These are phyloP conservation scores for Candida sphagnicola DNA, from an alignment of 805 yeast species.

Conservation along the genomic window DNA sequence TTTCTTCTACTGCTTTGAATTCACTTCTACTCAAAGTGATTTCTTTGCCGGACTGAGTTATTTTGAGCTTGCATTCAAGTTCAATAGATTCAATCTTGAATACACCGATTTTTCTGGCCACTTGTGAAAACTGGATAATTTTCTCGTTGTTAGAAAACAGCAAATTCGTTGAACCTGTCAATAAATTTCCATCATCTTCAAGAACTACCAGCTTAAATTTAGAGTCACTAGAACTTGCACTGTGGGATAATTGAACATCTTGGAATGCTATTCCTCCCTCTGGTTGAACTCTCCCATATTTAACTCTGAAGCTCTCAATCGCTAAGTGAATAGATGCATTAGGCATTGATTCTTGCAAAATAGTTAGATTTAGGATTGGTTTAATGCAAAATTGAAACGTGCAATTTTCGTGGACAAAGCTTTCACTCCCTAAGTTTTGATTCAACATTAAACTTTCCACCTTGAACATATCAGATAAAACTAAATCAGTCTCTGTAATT, in stretches of 20 bases:
- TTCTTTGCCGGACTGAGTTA: slow-evolving; percentile 4
- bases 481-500: neutral
- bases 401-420: slow-evolving; percentile 15
- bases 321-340: slow-evolving; percentile 4
- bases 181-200: slow-evolving; percentile 1
- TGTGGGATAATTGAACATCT: neutral
- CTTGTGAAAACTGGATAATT: slow-evolving; percentile 19
- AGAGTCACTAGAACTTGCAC: neutral
- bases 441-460: slow-evolving; percentile 14
- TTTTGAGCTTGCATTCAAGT: slow-evolving; percentile 9
- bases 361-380: slow-evolving; percentile 7
- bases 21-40: no score
- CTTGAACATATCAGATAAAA: slow-evolving; percentile 11
- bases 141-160: slow-evolving; percentile 8
- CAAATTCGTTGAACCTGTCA: slow-evolving; percentile 3
- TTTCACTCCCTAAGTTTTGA: slow-evolving; percentile 8
- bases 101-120: slow-evolving; percentile 19
- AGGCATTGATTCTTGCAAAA: slow-evolving; percentile 8
- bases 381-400: slow-evolving; percentile 16
- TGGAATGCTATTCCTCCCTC: neutral
- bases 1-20: neutral
- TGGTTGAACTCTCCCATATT: slow-evolving; percentile 4
- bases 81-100: slow-evolving; percentile 15
- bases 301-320: slow-evolving; percentile 10
- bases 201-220: slow-evolving; percentile 2